Evolutionary conservation across 2,329 filamentous ascomycete species (phyloP), one percentile per base, ranked within the genome.

Genomic region (Akanthomyces lecanii): DNA sequence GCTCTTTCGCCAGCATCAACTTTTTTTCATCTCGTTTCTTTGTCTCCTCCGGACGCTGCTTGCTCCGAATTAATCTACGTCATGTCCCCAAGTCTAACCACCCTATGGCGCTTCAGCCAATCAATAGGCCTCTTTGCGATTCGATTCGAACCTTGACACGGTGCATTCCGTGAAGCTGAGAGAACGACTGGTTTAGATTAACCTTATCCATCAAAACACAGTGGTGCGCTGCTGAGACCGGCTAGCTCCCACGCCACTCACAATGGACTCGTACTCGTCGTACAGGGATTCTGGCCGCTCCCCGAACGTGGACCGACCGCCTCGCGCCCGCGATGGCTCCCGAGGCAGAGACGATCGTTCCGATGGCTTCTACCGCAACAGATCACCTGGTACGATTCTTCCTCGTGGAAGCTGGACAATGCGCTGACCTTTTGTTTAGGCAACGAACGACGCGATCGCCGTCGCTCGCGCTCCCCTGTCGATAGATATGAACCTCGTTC

Each of bases 401-500:
- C 16, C 1, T 10, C n/a, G 16, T 18, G 12, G 11, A 38, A 28
- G 51, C 16, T 21, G 23, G 50, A 7, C 14, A 21, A 5, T 30
- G 21, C 12, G 52, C 48, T 61, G 47, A 63, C 62, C 25, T 40
- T 12, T 25, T 62, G 57, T 56, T 18, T 61, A 87, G 85, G 81
- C 55, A 79, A 79, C 66, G 86, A 89, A 21, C 81, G 85, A 58
- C 80, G 84, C 56, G 88, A 87, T 47, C 80, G 81, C 59, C 81
- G 89, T 66, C 78, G 82, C 23, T 92, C 89, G 38, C 86, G 90
- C 61, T 94, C 90, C 0, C 79, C 84, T 16, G 86, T 92, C 64
- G 90, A 94, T 71, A 83, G 90, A 63, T 94, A 94, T 71, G 89
- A 93, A 70, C 90, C 90, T 25, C 82, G 88, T 61, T 73, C 75